Evolutionary conservation across 2,329 filamentous ascomycete genomes (phyloP), one percentile per base, ranked within the genome.

Genomic region (Aaosphaeria arxii): DNA sequence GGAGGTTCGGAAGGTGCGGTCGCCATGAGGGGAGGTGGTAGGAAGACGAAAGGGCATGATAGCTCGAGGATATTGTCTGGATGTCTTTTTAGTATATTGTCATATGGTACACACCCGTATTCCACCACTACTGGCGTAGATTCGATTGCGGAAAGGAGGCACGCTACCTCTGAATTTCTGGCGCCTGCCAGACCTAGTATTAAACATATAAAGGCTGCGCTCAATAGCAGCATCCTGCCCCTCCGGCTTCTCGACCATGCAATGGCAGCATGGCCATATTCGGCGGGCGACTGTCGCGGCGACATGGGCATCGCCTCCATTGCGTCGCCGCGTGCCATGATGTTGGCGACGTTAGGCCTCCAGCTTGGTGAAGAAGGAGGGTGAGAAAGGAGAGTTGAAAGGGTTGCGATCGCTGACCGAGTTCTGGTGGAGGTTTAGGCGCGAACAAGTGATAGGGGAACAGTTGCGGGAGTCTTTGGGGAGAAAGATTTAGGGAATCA

Each of bases 171-270:
- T 5, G 49, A 50, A 45, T 60, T 44, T 33, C 49, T 56, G 45
- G 54, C 48, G 4, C 58, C 17, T 24, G 17, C 17, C 17, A 24
- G 17, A 24, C 17, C 17, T 24, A 24, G 17, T 24, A 24, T 24
- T 24, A 3, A 24, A 24, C 17, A 24, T 24, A 24, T 24, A 24
- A 24, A 24, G 17, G 17, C 17, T 24, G 17, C 17, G 17, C 17
- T 24, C 17, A 24, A 24, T 24, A 24, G 17, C 17, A 24, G 17
- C 17, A 24, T 57, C 45, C 65, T 59, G 32, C 66, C 67, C 50
- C 66, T 59, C 43, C 65, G 46, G 28, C 62, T 57, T 38, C 58
- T 59, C 7, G 52, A 55, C 63, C 63, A 69, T 43, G 59, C 57
- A 9, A 66, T 44, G 11, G 57, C 62, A 11, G 67, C 67, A 50